These are phyloP conservation scores for Hanseniaspora sp. DNA, from an alignment of 1,139 yeast species.

Conservation along the genomic window DNA sequence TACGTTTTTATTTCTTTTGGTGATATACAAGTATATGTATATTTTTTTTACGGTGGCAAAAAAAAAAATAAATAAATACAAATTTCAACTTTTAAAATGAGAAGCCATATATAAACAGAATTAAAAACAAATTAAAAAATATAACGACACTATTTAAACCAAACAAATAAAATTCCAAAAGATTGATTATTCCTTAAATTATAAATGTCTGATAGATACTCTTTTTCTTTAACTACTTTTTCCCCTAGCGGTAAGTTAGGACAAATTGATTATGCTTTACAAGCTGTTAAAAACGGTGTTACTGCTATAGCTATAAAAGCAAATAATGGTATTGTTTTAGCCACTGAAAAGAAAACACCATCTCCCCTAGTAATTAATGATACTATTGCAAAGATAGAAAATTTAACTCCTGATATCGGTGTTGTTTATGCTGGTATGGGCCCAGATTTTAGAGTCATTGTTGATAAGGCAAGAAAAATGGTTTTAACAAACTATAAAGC, in stretches of 20 bases:
- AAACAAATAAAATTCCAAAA: too few relatives aligned
- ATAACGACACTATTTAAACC: too few relatives aligned
- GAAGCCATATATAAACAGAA: constrained; percentile 23
- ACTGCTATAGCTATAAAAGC: constrained; percentile 94
- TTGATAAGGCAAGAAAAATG: constrained; percentile 84
- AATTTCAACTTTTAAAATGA: neutral
- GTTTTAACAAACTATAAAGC: constrained; percentile 91
- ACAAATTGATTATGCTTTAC: constrained; percentile 94
- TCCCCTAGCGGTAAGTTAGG: constrained; percentile 97
- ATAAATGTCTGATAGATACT: constrained; percentile 75
- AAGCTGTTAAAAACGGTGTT: constrained; percentile 96
- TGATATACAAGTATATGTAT: constrained; percentile 11
- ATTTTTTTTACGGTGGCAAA: constrained; percentile 20
- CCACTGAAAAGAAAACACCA: constrained; percentile 85
- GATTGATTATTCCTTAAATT: neutral
- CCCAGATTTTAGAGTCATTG: constrained; percentile 90
- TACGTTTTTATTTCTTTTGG: constrained; percentile 6
- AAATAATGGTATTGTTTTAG: constrained; percentile 90
- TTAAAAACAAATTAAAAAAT: too few relatives aligned
- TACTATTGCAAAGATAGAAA: constrained; percentile 65
- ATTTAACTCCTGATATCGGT: constrained; percentile 89
- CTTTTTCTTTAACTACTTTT: constrained; percentile 91
- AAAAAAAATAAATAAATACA: constrained; percentile 35
- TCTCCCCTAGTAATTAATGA: constrained; percentile 69
- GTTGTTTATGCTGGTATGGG: constrained; percentile 99